These are phyloP conservation scores for Eutrema japonicum DNA, from an alignment of 345 rosid species.

Conservation along the genomic window DNA sequence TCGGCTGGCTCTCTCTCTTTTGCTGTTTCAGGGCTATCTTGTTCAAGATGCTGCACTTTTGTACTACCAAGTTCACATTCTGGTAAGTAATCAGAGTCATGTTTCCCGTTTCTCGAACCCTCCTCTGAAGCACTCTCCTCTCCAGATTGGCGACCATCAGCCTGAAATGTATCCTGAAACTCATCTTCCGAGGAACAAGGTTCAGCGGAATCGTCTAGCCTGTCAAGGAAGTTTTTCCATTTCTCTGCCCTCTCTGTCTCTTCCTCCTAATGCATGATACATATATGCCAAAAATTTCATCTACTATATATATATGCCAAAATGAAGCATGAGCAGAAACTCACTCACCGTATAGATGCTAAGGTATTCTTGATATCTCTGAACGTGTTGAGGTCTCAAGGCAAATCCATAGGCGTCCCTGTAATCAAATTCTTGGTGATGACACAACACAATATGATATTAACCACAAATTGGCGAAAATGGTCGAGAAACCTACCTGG, in stretches of 20 bases:
- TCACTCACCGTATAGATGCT: conserved; percentile 66
- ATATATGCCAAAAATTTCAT: neutral
- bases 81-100: conserved; percentile 45
- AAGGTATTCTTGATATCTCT: conserved; percentile 72
- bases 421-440: conserved; percentile 13
- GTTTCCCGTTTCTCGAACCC: conserved; percentile 37
- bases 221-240: conserved; percentile 78
- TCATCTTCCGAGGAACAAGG: conserved; percentile 46
- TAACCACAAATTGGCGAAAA: neutral
- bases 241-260: conserved; percentile 79
- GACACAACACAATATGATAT: neutral
- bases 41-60: conserved; percentile 41
- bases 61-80: conserved; percentile 33
- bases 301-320: neutral
- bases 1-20: conserved; percentile 40
- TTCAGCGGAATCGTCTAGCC: conserved; percentile 41
- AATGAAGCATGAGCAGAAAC: neutral
- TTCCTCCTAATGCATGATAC: conserved; percentile 59
- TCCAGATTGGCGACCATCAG: conserved; percentile 39
- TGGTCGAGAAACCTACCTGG: conserved; percentile 57
- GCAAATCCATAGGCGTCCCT: conserved; percentile 96
- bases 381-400: conserved; percentile 93
- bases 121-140: conserved; percentile 39
- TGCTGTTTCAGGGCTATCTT: conserved; percentile 39
- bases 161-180: conserved; percentile 43